A percentile compares a stretch with the other conserved stretches of the same genome.
phyloP scores from a whole-genome alignment of 306 rosid genomes.

The Fragaria nilgerrensis region DNA sequence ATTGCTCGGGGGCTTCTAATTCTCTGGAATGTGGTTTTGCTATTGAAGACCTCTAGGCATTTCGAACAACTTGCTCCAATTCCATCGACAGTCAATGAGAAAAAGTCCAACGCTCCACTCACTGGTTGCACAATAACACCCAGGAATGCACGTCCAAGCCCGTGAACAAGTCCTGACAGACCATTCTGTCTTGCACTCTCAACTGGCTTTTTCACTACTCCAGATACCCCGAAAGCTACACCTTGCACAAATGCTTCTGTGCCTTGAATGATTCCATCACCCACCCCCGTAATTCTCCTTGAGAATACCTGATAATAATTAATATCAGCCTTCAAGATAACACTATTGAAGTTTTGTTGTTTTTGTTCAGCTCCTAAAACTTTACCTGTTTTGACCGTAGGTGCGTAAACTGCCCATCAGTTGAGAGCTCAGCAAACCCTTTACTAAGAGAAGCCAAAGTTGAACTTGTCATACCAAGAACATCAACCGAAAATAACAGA shows the following conservation, averaged over 20 bases:
- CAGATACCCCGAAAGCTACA: slow-evolving; percentile 93
- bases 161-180: slow-evolving; percentile 85
- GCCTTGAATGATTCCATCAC: slow-evolving; percentile 94
- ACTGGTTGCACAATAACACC: slow-evolving; percentile 94
- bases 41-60: slow-evolving; percentile 86
- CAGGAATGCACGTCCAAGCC: slow-evolving; percentile 87
- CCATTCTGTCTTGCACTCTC: slow-evolving; percentile 94
- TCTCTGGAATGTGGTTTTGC: slow-evolving; percentile 60
- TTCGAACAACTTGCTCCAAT: slow-evolving; percentile 95
- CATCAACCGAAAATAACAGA: slow-evolving; percentile 88
- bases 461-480: slow-evolving; percentile 97
- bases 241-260: slow-evolving; percentile 98
- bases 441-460: slow-evolving; percentile 88
- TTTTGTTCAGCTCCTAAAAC: neutral
- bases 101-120: slow-evolving; percentile 95
- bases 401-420: slow-evolving; percentile 91
- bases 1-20: slow-evolving; percentile 85
- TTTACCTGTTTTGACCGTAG: slow-evolving; percentile 91
- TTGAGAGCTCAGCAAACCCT: slow-evolving; percentile 97
- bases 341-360: neutral
- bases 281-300: slow-evolving; percentile 93
- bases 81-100: slow-evolving; percentile 95
- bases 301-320: slow-evolving; percentile 66
- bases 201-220: slow-evolving; percentile 89
- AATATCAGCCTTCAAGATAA: slow-evolving; percentile 23